Evolutionary conservation across 225 moss, liverwort and hornwort species (phyloP).

Genomic region (Asterella californica): DNA sequence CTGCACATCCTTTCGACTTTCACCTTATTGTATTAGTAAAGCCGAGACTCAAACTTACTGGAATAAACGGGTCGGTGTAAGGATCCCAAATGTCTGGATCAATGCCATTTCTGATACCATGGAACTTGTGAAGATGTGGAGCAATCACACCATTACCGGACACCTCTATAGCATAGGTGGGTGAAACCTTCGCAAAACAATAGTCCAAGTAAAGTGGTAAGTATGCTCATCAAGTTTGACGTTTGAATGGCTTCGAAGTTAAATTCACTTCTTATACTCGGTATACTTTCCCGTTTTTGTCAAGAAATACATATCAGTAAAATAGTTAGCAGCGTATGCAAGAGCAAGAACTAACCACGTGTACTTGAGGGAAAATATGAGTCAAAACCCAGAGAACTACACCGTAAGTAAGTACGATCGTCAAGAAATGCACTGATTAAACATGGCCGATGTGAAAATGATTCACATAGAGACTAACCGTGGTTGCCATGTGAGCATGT

Average conservation of each 20-base stretch:
- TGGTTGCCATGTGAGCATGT: constrained; percentile 40
- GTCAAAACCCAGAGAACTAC: background rate
- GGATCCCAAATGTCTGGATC: constrained; percentile 51
- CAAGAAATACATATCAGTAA: too few relatives aligned
- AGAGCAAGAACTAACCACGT: too few relatives aligned
- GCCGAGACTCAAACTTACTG: constrained; percentile 22
- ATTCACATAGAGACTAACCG: constrained; percentile 21
- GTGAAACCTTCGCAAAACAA: constrained; percentile 37
- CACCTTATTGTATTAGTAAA: background rate
- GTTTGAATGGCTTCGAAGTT: background rate
- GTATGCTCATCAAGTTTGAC: background rate
- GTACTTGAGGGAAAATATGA: too few relatives aligned
- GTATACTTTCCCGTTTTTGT: background rate
- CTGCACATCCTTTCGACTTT: background rate
- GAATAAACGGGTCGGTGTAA: constrained; percentile 35
- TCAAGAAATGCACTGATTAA: background rate
- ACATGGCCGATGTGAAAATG: background rate
- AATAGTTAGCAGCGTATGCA: too few relatives aligned
- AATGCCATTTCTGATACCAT: constrained; percentile 48
- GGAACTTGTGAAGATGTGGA: constrained; percentile 36
- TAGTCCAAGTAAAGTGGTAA: background rate
- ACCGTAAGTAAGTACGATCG: background rate
- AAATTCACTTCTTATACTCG: background rate
- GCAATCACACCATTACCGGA: constrained; percentile 36
- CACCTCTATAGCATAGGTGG: constrained; percentile 43